These are phyloP conservation scores for Acacia confusa DNA, from an alignment of 306 rosid species.

Conservation along the genomic window DNA sequence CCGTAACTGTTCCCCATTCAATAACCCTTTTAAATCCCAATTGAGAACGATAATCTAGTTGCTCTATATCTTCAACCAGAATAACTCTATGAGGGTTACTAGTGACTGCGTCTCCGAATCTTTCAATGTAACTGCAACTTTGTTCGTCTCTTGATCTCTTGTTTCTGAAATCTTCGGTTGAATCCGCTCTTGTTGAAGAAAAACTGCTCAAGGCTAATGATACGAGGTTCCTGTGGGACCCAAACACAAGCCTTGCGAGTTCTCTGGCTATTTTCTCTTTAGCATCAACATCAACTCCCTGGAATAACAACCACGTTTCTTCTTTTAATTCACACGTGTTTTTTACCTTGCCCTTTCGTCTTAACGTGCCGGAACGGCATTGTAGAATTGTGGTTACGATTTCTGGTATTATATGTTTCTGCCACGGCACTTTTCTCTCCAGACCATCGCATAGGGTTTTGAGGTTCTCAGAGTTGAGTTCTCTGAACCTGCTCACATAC, in stretches of 20 bases:
- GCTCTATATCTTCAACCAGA: slow-evolving; percentile 81
- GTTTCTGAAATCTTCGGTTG: slow-evolving; percentile 63
- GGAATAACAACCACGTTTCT: slow-evolving; percentile 93
- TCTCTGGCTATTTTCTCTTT: slow-evolving; percentile 81
- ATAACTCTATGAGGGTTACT: slow-evolving; percentile 80
- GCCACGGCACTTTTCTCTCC: slow-evolving; percentile 83
- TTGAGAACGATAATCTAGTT: slow-evolving; percentile 78
- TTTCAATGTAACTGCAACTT: slow-evolving; percentile 68
- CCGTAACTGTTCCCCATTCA: slow-evolving; percentile 64
- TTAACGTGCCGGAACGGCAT: slow-evolving; percentile 71
- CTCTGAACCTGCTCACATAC: slow-evolving; percentile 58
- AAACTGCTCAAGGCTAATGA: slow-evolving; percentile 72
- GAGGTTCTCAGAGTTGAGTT: slow-evolving; percentile 62
- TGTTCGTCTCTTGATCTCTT: slow-evolving; percentile 79
- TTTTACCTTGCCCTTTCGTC: slow-evolving; percentile 58
- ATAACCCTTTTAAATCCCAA: slow-evolving; percentile 81
- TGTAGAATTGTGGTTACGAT: slow-evolving; percentile 67
- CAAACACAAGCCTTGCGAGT: slow-evolving; percentile 68
- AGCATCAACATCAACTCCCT: slow-evolving; percentile 71
- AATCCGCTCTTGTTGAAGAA: slow-evolving; percentile 73
- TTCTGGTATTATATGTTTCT: slow-evolving; percentile 64
- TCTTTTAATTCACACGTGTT: slow-evolving; percentile 47
- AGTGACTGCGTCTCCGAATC: slow-evolving; percentile 64
- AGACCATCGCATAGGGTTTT: slow-evolving; percentile 66
- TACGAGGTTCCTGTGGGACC: slow-evolving; percentile 54